phyloP scores from a whole-genome alignment of 768 basidiomycete genomes.

The Psilocybe cyanescens region DNA sequence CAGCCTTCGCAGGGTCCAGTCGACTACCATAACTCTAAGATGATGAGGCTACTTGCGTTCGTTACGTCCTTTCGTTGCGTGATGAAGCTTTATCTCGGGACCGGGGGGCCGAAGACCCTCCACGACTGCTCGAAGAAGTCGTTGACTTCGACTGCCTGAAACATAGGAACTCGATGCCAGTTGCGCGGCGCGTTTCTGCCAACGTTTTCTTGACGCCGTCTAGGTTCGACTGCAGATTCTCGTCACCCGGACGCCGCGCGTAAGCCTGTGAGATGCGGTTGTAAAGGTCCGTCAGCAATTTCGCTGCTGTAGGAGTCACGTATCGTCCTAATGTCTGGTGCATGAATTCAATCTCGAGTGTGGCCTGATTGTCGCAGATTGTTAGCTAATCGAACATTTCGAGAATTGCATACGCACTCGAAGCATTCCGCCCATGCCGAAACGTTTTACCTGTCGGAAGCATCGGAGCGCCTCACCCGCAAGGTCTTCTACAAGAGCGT shows the following conservation, averaged over 20 bases:
- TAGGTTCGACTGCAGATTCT: slow-evolving; percentile 84
- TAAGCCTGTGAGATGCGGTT: slow-evolving; percentile 95
- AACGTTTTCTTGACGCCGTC: slow-evolving; percentile 92
- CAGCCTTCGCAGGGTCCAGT: background rate
- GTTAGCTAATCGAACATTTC: background rate
- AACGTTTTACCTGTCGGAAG: slow-evolving; percentile 88
- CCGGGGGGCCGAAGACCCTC: slow-evolving; percentile 21
- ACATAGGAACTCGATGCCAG: slow-evolving; percentile 94
- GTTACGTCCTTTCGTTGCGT: slow-evolving; percentile 24
- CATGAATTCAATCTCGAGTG: slow-evolving; percentile 98
- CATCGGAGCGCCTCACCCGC: slow-evolving; percentile 82
- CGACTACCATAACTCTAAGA: background rate
- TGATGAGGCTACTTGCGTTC: background rate
- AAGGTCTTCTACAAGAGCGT: slow-evolving; percentile 79
- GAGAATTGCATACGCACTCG: slow-evolving; percentile 58
- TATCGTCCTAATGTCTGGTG: slow-evolving; percentile 94
- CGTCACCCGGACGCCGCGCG: slow-evolving; percentile 80
- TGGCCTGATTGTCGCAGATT: slow-evolving; percentile 61
- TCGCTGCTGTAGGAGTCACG: slow-evolving; percentile 79
- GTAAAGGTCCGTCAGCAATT: slow-evolving; percentile 89
- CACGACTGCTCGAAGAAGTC: slow-evolving; percentile 34
- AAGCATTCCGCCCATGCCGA: slow-evolving; percentile 99
- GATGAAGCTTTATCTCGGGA: slow-evolving; percentile 31
- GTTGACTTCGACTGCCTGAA: slow-evolving; percentile 75
- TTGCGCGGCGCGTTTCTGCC: slow-evolving; percentile 85